These are phyloP conservation scores for Cryphonectria carpinicola DNA, from an alignment of 2,329 filamentous ascomycete genomes.

Conservation along the genomic window DNA sequence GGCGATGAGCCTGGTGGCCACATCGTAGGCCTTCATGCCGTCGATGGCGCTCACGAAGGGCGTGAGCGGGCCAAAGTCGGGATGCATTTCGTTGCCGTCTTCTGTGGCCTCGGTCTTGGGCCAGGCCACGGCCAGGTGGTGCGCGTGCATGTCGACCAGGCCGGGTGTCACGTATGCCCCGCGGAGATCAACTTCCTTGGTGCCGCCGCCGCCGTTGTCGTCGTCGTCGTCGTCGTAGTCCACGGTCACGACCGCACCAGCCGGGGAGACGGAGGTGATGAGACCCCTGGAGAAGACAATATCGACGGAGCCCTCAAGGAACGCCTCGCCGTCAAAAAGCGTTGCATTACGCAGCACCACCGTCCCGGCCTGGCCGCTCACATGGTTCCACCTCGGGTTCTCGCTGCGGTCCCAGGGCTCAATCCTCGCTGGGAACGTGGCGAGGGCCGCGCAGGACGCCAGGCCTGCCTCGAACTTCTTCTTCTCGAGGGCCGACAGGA, in stretches of 20 bases:
- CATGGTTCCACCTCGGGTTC: constrained; percentile 47
- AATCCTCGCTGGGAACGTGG: constrained; percentile 10
- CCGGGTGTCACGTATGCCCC: constrained; percentile 49
- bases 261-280: constrained; percentile 37
- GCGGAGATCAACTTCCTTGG: constrained; percentile 37
- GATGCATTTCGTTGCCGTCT: constrained; percentile 44
- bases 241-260: constrained; percentile 24
- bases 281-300: constrained; percentile 44
- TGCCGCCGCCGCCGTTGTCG: constrained; percentile 24
- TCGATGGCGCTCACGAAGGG: constrained; percentile 45
- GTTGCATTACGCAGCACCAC: constrained; percentile 46
- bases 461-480: constrained; percentile 25
- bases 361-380: constrained; percentile 42
- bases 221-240: background rate
- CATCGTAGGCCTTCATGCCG: constrained; percentile 47
- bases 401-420: constrained; percentile 18
- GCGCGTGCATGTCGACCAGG: constrained; percentile 51
- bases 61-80: constrained; percentile 40
- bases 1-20: constrained; percentile 42
- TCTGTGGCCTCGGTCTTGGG: constrained; percentile 37
- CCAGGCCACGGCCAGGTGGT: constrained; percentile 43
- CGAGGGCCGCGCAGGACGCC: constrained; percentile 21
- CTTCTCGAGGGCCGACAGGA: constrained; percentile 14
- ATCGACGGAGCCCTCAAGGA: constrained; percentile 40
- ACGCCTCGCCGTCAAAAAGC: constrained; percentile 47